Percentiles rank a stretch among this genome's conserved stretches.
Evolutionary conservation across 768 basidiomycete species (phyloP).

Genomic region (Fomitopsis serialis): DNA sequence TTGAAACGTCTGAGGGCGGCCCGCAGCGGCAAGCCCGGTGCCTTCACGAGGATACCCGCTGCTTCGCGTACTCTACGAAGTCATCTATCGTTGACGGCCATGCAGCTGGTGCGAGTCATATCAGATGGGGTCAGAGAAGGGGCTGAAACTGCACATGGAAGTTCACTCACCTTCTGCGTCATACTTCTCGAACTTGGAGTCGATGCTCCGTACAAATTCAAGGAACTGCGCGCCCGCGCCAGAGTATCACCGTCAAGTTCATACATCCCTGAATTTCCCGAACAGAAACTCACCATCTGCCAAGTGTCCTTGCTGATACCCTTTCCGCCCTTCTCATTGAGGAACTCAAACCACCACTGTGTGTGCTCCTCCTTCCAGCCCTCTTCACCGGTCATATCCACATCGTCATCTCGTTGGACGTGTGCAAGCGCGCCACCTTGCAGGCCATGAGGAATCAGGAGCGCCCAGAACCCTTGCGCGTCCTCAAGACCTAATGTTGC

Average conservation of each 20-base stretch:
- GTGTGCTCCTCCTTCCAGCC: constrained; percentile 64
- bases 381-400: constrained; percentile 40
- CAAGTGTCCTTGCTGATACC: constrained; percentile 88
- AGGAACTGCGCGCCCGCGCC: constrained; percentile 62
- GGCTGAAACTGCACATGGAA: background rate
- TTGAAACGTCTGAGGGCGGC: background rate
- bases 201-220: constrained; percentile 73
- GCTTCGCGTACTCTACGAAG: constrained; percentile 66
- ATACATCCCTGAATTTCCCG: too few species aligned
- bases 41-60: constrained; percentile 22
- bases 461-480: constrained; percentile 71
- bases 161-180: constrained; percentile 61
- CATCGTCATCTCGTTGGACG: constrained; percentile 32
- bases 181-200: constrained; percentile 66
- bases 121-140: constrained; percentile 5
- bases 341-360: constrained; percentile 76
- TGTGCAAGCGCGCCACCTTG: constrained; percentile 58
- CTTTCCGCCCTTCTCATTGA: constrained; percentile 57
- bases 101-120: constrained; percentile 43
- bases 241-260: too few species aligned
- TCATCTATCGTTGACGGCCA: constrained; percentile 89
- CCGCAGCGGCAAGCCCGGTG: constrained; percentile 2
- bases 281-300: constrained; percentile 64
- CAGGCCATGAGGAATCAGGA: constrained; percentile 73
- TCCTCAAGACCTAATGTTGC: constrained; percentile 52